Base-by-base conservation (phyloP, 306 rosid species). In the Gynostemma pentaphyllum region DNA sequence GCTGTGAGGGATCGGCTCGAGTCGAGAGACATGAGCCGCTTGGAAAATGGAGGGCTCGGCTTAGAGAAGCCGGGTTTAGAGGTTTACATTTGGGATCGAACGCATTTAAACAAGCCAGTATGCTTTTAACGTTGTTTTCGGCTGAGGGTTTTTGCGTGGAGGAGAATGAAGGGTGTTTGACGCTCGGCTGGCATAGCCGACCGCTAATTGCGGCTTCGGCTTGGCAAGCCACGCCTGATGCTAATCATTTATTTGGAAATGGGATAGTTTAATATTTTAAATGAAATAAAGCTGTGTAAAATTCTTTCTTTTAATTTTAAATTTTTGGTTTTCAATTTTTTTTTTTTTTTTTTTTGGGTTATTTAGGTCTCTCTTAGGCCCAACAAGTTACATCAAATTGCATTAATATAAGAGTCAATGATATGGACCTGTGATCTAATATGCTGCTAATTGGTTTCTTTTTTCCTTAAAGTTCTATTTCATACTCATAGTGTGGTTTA, bases 111-210 rank as follows among this genome's bases (percentile, higher is more conserved):
- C 97, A 90, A 30, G 97, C 95, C 0, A 82, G 95, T 40, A 87
- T 90, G 97, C 59, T 90, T 4, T 62, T 90, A 65, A 87, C 86
- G 5, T 81, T 87, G 9, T 90, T 90, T 68, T 90, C 97, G 5
- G 83, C 90, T 0, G 95, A 83, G 46, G 96, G 96, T 16, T 89
- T 81, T 55, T 76, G 85, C 2, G 90, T 89, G 51, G 89, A 90
- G 55, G 97, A 90, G 77, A 87, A 74, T 16, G 83, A 82, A 39
- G 97, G 97, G 1, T 82, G 94, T 50, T 76, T 90, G 69, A 90
- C 90, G 12, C 77, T 90, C 28, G 97, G 97, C 18, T 90, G 97
- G 97, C 97, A 90, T 39, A 87, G 82, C 85, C 87, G 95, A 0
- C 85, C 96, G 14, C 82, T 89, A 19, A 83, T 89, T 28, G 81